phyloP scores from a whole-genome alignment of 768 basidiomycete genomes.

The Chalciporus pseudorubinellus region DNA sequence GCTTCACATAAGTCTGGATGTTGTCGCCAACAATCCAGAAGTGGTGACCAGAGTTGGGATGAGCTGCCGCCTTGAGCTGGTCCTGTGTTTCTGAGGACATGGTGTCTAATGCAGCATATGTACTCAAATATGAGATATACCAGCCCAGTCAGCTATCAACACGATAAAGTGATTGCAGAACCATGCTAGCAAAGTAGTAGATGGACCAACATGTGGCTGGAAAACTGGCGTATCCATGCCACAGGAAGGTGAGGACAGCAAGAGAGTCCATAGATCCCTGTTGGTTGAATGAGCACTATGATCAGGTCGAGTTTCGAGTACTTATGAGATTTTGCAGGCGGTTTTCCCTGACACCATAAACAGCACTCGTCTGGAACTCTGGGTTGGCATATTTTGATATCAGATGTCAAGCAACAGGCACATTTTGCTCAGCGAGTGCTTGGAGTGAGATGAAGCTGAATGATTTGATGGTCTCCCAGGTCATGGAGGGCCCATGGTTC shows the following conservation, averaged over 20 bases:
- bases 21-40: conserved; percentile 14
- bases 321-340: no score
- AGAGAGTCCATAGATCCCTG: no score
- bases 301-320: no score
- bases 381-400: background rate
- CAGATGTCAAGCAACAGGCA: background rate
- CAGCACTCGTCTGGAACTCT: background rate
- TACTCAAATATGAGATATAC: conserved; percentile 4
- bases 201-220: background rate
- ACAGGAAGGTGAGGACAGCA: background rate
- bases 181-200: background rate
- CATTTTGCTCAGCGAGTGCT: background rate
- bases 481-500: background rate
- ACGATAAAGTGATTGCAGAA: background rate
- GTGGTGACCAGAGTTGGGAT: background rate
- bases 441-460: background rate
- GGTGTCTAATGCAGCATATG: conserved; percentile 1
- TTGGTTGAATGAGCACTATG: no score
- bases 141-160: conserved; percentile 13
- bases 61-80: background rate
- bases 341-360: background rate
- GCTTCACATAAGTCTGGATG: background rate
- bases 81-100: conserved; percentile 1
- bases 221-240: background rate
- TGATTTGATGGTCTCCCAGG: background rate